Base-by-base conservation (phyloP, 2,329 filamentous ascomycete genomes). In the Microsporum canis region DNA sequence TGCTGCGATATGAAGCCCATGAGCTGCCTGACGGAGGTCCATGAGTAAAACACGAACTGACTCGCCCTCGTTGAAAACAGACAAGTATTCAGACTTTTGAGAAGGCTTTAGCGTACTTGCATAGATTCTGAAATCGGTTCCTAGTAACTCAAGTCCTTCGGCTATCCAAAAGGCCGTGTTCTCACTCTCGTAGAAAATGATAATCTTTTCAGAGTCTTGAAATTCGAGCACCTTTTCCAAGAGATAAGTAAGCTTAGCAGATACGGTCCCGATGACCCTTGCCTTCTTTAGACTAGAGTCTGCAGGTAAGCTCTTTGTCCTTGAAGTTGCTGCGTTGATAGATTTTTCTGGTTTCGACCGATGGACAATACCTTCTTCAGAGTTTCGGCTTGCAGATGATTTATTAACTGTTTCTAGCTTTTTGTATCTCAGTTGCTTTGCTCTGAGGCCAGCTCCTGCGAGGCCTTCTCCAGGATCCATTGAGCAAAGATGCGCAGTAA, bases 121-220 rank as follows among this genome's bases (percentile, higher is more conserved):
- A 67, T 80, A 81, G 57, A 86, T 85, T 23, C 84, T 79, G 64
- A 85, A 84, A 38, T 83, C 79, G 56, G 86, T 73, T 6, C 82
- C 79, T 1, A 87, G 73, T 36, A 92, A 80, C 66, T 96, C 91
- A 0, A 97, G 80, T 34, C 87, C 84, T 69, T 91, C 86, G 0
- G 89, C 88, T 43, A 96, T 82, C 74, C 95, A 96, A 72, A 84
- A 95, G 0, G 90, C 91, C 1, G 88, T 81, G 66, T 95, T 92
- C 63, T 94, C 88, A 36, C 88, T 87, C 63, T 95, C 90, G 71
- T 96, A 96, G 72, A 97, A 97, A 7, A 96, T 82, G 59, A 96
- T 84, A 2, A 95, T 94, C 72, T 96, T 95, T 68, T 96, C 91
- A 0, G 81, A 75, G 0, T 79, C 73, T 59, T 94, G 84, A 63